phyloP scores from a whole-genome alignment of 1,139 yeast genomes.

The Candida freyschussii region DNA sequence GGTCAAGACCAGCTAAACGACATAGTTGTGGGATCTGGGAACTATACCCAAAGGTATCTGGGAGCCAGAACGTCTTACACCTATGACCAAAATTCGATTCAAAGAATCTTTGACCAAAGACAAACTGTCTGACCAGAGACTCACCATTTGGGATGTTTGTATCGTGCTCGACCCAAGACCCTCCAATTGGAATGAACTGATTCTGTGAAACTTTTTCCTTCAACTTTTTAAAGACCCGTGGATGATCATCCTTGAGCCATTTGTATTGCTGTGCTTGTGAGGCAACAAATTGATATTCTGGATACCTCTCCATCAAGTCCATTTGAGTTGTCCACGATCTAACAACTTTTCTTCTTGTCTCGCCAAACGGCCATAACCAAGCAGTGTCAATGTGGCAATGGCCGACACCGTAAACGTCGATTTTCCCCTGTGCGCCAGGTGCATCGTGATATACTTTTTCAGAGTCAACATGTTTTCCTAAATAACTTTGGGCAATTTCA shows the following conservation, averaged over 20 bases:
- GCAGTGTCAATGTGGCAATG: constrained; percentile 98
- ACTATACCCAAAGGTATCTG: constrained; percentile 95
- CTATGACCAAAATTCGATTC: constrained; percentile 71
- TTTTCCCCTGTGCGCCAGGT: constrained; percentile 26
- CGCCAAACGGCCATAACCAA: constrained; percentile 98
- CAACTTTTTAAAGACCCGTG: constrained; percentile 57
- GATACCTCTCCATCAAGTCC: constrained; percentile 77
- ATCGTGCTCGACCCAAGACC: constrained; percentile 97
- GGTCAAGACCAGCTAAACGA: constrained; percentile 74
- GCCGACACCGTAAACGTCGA: constrained; percentile 76
- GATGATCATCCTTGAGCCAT: constrained; percentile 85
- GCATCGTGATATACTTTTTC: constrained; percentile 51
- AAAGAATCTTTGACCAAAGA: constrained; percentile 85
- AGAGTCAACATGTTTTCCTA: constrained; percentile 64
- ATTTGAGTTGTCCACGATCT: constrained; percentile 95
- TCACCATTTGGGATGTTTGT: constrained; percentile 94
- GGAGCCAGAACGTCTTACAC: constrained; percentile 83
- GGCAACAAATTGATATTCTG: constrained; percentile 91
- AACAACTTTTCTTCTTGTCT: constrained; percentile 84
- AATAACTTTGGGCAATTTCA: constrained; percentile 53
- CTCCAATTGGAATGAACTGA: constrained; percentile 87
- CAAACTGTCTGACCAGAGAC: constrained; percentile 79
- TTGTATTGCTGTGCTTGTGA: constrained; percentile 95
- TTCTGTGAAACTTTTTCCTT: constrained; percentile 64
- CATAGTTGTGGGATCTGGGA: constrained; percentile 94